A percentile compares a stretch with the other conserved stretches of the same genome.
These are phyloP conservation scores for Phoenix dactylifera DNA, from an alignment of 176 grass and related monocot genomes.

Conservation along the genomic window DNA sequence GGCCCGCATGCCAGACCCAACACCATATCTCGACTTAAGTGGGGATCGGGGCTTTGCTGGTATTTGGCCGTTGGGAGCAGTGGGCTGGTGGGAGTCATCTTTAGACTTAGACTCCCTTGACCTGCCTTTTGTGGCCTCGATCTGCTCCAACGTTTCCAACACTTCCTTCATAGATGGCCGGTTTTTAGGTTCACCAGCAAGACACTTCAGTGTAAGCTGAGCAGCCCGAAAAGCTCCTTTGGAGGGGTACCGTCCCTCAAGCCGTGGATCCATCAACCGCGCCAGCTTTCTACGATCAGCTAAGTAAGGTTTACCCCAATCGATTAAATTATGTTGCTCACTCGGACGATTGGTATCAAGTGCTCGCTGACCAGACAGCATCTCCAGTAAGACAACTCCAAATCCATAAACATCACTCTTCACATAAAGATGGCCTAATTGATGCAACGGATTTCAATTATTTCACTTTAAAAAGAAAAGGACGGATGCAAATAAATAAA, in stretches of 20 bases:
- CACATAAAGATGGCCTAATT: constrained; percentile 80
- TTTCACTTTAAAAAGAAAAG: too few species aligned
- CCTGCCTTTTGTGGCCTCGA: constrained; percentile 49
- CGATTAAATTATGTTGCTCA: constrained; percentile 51
- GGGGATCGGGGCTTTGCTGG: too few species aligned
- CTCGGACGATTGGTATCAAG: constrained; percentile 30
- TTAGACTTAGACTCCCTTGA: constrained; percentile 22
- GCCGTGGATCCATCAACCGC: constrained; percentile 51
- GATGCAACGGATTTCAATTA: background rate
- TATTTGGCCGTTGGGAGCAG: background rate
- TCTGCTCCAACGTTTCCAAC: constrained; percentile 53
- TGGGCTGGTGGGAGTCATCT: constrained; percentile 12
- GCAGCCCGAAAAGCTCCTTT: constrained; percentile 53
- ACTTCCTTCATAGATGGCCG: constrained; percentile 92
- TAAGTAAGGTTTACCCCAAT: constrained; percentile 61
- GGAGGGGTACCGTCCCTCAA: constrained; percentile 65
- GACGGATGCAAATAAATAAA: background rate
- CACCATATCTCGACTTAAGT: too few species aligned
- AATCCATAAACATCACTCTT: constrained; percentile 91
- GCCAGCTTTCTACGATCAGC: constrained; percentile 56
- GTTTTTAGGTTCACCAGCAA: constrained; percentile 53
- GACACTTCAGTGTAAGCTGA: constrained; percentile 68
- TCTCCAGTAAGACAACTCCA: constrained; percentile 74
- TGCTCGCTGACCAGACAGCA: constrained; percentile 60
- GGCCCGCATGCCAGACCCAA: too few species aligned